Conservation (phyloP, 2,329 filamentous ascomycete genomes). For the Diaporthe aspalathi region DNA sequence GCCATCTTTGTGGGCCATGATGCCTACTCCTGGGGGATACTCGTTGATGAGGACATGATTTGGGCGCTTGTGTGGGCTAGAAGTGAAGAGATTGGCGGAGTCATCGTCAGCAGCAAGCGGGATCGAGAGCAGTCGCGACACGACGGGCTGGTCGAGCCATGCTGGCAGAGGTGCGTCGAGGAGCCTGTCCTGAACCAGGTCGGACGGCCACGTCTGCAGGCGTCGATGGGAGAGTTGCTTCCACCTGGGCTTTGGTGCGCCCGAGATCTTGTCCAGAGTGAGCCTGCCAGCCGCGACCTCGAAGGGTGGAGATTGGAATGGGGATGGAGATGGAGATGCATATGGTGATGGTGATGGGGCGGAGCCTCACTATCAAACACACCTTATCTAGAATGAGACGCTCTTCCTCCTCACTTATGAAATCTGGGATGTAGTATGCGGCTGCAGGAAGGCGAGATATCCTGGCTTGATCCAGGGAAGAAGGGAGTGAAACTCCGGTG, state of each 20-base stretch:
- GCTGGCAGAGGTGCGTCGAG: slow-evolving; percentile 78
- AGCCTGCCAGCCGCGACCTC: slow-evolving; percentile 12
- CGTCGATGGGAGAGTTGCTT: slow-evolving; percentile 88
- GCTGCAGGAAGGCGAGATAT: slow-evolving; percentile 68
- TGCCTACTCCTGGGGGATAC: slow-evolving; percentile 88
- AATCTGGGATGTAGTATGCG: slow-evolving; percentile 88
- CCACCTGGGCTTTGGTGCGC: slow-evolving; percentile 82
- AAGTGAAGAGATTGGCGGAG: slow-evolving; percentile 57
- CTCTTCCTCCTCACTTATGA: slow-evolving; percentile 84
- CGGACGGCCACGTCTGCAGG: slow-evolving; percentile 90
- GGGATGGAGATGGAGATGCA: too few species aligned
- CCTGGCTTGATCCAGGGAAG: slow-evolving; percentile 61
- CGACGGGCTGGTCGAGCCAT: slow-evolving; percentile 79
- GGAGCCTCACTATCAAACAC: slow-evolving; percentile 28
- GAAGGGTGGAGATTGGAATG: neutral
- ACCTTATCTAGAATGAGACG: slow-evolving; percentile 77
- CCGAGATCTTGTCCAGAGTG: slow-evolving; percentile 61
- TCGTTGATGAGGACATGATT: slow-evolving; percentile 97
- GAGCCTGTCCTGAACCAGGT: slow-evolving; percentile 81
- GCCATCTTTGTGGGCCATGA: slow-evolving; percentile 97
- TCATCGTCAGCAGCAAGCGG: slow-evolving; percentile 48
- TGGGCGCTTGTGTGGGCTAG: slow-evolving; percentile 78
- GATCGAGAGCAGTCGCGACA: slow-evolving; percentile 69
- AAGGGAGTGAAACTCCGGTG: slow-evolving; percentile 52
- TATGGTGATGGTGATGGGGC: neutral